phyloP scores from a whole-genome alignment of 805 yeast species.

The Cyberlindnera petersonii region DNA sequence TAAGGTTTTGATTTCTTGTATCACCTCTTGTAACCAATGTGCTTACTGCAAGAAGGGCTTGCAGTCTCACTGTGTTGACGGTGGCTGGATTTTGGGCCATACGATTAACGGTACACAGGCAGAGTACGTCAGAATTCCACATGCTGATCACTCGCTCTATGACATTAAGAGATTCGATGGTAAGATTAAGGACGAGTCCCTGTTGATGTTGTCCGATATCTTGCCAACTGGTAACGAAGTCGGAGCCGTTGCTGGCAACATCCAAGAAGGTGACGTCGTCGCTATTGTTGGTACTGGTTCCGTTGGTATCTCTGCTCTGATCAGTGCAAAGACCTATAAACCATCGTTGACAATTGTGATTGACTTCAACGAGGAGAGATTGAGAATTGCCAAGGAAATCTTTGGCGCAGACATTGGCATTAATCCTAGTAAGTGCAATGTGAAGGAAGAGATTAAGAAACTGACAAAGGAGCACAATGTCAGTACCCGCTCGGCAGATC shows the following conservation, averaged over 20 bases:
- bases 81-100: slow-evolving; percentile 53
- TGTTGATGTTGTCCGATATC: slow-evolving; percentile 60
- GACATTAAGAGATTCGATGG: slow-evolving; percentile 31
- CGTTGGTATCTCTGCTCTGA: slow-evolving; percentile 60
- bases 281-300: slow-evolving; percentile 69
- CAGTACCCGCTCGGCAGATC: slow-evolving; percentile 26
- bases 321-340: slow-evolving; percentile 49
- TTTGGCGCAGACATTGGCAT: slow-evolving; percentile 58
- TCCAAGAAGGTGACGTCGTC: slow-evolving; percentile 52
- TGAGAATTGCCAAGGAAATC: slow-evolving; percentile 49
- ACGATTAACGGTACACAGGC: slow-evolving; percentile 68
- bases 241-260: slow-evolving; percentile 54
- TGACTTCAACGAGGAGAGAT: slow-evolving; percentile 56
- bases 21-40: slow-evolving; percentile 58
- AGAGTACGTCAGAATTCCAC: slow-evolving; percentile 54
- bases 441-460: slow-evolving; percentile 35
- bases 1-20: slow-evolving; percentile 59
- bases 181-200: slow-evolving; percentile 41
- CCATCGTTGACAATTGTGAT: slow-evolving; percentile 55
- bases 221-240: slow-evolving; percentile 67
- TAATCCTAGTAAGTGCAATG: slow-evolving; percentile 46
- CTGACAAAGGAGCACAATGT: slow-evolving; percentile 26
- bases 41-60: slow-evolving; percentile 51
- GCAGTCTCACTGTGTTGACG: slow-evolving; percentile 57
- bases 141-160: slow-evolving; percentile 39